Conservation (phyloP, 176 grass and related monocot species). For the Ensete glaucum region DNA sequence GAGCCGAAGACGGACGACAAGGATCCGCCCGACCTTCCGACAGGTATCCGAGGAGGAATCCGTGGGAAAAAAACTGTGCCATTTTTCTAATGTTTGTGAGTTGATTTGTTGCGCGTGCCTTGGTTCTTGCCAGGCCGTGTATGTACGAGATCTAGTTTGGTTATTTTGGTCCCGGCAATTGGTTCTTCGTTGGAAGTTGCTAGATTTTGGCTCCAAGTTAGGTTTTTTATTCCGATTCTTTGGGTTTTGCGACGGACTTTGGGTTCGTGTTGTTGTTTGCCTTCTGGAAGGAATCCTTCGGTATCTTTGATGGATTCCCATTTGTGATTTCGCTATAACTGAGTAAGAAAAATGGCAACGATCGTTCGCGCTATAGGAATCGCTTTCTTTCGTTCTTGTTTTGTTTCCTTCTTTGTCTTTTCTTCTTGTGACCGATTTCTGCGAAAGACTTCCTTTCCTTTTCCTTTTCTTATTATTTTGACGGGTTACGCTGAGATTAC, state of each 20-base stretch:
- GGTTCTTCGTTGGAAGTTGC: background rate
- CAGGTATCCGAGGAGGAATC: background rate
- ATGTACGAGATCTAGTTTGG: background rate
- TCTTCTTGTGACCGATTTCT: too few relatives aligned
- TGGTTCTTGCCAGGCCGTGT: background rate
- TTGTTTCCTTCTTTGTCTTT: too few relatives aligned
- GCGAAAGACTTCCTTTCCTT: too few relatives aligned
- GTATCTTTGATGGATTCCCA: background rate
- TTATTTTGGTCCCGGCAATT: background rate
- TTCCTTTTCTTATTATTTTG: too few relatives aligned
- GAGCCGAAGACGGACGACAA: constrained; percentile 8
- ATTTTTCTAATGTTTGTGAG: background rate
- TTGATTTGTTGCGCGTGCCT: background rate
- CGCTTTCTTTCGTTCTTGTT: background rate
- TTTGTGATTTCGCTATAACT: background rate
- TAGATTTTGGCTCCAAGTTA: background rate
- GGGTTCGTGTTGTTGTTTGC: background rate
- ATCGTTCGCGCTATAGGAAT: background rate
- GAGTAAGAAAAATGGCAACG: background rate
- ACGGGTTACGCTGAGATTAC: too few relatives aligned
- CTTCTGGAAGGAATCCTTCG: background rate
- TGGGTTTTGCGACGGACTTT: background rate
- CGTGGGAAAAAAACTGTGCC: background rate
- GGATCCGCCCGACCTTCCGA: background rate
- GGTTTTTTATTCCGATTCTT: background rate